phyloP scores from a whole-genome alignment of 139 green algal genomes.

The Chlorella sp. region DNA sequence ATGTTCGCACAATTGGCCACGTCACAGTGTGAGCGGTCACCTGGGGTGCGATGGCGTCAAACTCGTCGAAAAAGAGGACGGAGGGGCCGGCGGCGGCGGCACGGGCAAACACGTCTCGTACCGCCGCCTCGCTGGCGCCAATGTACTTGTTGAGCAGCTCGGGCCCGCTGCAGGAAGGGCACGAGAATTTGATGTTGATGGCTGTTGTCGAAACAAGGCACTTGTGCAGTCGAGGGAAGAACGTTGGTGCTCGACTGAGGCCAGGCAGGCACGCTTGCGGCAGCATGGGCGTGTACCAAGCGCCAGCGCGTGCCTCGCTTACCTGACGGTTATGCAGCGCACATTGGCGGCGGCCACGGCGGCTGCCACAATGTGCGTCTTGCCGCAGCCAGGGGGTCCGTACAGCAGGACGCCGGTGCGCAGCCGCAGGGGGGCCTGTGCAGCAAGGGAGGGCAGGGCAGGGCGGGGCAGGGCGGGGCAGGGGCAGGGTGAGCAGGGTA shows the following conservation, averaged over 20 bases:
- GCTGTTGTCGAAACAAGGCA: not conserved
- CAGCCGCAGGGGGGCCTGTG: constrained; percentile 83
- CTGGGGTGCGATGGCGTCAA: constrained; percentile 94
- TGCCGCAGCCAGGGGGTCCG: constrained; percentile 96
- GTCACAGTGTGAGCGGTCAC: too few species aligned
- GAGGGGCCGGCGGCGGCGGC: constrained; percentile 89
- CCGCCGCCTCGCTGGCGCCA: constrained; percentile 90
- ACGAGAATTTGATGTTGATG: not conserved
- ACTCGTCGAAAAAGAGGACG: constrained; percentile 99
- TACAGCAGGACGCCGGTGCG: constrained; percentile 95
- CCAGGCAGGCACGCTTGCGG: too few species aligned
- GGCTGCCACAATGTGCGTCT: constrained; percentile 90
- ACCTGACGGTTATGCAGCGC: constrained; percentile 76
- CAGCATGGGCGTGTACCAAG: not conserved
- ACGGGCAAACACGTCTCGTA: constrained; percentile 90
- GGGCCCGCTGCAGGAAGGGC: constrained; percentile 72
- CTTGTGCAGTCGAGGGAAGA: not conserved
- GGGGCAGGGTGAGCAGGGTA: not conserved
- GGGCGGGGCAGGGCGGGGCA: not conserved
- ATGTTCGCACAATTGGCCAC: too few species aligned
- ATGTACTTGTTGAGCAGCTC: constrained; percentile 99
- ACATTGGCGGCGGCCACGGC: constrained; percentile 81
- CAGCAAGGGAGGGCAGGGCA: too few species aligned
- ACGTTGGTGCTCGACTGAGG: too few species aligned
- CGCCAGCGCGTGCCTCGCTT: not conserved